Base-by-base conservation (phyloP, 495 filamentous ascomycete species). In the Penicilliopsis zonata region DNA sequence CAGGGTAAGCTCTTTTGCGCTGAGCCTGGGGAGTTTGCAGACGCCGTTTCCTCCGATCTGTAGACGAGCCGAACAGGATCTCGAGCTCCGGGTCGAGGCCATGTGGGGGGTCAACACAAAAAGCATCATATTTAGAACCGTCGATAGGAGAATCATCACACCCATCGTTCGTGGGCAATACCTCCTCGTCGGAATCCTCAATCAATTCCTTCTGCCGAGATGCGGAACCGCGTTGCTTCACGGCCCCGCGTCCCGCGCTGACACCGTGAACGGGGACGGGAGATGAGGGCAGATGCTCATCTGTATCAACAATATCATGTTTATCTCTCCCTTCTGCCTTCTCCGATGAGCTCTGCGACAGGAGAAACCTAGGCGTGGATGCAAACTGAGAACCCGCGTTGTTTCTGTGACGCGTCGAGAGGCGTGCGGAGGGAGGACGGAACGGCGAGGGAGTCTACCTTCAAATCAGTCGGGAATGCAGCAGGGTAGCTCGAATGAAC, bases 321-420 rank as follows among this genome's bases (percentile, higher is more conserved):
- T 33, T n/a, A 7, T 20, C 14, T 13, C 14, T 20, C 22, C 37
- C 15, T 6, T 16, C 7, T 8, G 18, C 4, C 6, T 9, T 4
- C 9, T 14, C 12, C 36, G 16, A 6, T 17, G 33, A 32, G 9
- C 15, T 17, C 7, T 44, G 46, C n/a, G 53, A 62, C 5, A 63
- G 35, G 3, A 61, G 31, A 18, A 65, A 65, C 7, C 59, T 57
- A 12, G 59, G 61, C 1, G 59, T 58, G 2, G 54, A 53, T 0
- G 61, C 59, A 34, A 65, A 65, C 23, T 62, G 59, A 4, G 57
- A 43, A 13, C 52, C 49, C 15, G 42, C 39, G 25, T 26, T 51
- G 36, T 42, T 40, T 27, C 25, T 9, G 5, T 9, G 14, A 12
- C 25, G 25, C 4, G n/a, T 12, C n/a, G 25, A 27, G 4, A 13